These are phyloP conservation scores for Coemansia sp. DNA, from an alignment of 192 early-diverging fungal genomes.

Conservation along the genomic window DNA sequence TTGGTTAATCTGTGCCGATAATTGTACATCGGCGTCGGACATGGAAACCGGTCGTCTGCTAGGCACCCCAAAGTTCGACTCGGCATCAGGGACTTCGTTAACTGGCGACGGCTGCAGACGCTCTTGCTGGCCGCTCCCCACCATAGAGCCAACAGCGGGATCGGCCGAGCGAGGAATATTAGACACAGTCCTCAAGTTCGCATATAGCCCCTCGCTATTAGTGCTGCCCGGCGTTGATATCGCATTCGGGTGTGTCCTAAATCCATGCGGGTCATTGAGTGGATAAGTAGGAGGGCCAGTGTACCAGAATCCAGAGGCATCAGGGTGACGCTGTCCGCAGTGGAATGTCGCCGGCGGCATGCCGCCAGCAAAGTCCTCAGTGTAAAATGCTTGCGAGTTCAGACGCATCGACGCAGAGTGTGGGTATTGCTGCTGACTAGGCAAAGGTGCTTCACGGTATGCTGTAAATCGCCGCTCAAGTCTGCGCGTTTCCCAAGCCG, in stretches of 20 bases:
- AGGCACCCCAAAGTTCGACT: not conserved
- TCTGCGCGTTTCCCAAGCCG: slow-evolving; percentile 37
- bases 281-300: slow-evolving; percentile 16
- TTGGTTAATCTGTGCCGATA: not conserved
- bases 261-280: not conserved
- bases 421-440: slow-evolving; percentile 6
- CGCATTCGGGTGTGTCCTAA: not conserved
- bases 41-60: slow-evolving; percentile 1
- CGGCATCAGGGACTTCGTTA: not conserved
- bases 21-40: not conserved
- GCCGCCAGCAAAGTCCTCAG: slow-evolving; percentile 4
- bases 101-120: not conserved
- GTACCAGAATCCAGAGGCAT: slow-evolving; percentile 3
- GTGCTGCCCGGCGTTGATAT: slow-evolving; percentile 37
- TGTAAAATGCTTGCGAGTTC: not conserved
- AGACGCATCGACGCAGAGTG: not conserved
- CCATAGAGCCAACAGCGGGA: not conserved
- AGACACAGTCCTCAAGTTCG: slow-evolving; percentile 29
- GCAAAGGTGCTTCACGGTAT: not conserved
- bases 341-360: not conserved
- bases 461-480: slow-evolving; percentile 14
- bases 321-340: slow-evolving; percentile 15
- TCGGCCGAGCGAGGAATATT: slow-evolving; percentile 4
- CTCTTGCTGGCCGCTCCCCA: slow-evolving; percentile 6
- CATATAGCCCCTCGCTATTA: slow-evolving; percentile 38